Base-by-base conservation (phyloP, 331 rosid species). In the Malus hybrid region DNA sequence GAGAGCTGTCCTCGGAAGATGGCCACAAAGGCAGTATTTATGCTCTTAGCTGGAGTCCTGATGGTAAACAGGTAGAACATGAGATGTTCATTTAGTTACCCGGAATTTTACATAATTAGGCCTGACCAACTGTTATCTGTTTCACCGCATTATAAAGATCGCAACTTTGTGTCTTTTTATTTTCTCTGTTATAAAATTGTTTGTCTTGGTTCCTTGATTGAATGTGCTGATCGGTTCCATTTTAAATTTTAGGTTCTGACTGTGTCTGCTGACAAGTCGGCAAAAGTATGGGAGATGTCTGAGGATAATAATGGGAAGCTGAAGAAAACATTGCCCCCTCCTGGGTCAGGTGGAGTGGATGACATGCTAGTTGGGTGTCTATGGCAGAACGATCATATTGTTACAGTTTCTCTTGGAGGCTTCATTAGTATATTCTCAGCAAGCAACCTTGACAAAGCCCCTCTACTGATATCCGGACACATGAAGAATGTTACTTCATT, bases 1-100 rank as follows among this genome's bases (percentile, higher is more conserved):
- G 99, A 19, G 97, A 87, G 82, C 86, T 94, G 75, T 92, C 91
- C 20, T 87, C 97, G 30, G 96, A 92, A 80, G 96, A 91, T 79
- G 96, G 91, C 30, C 97, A 94, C 78, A 87, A 93, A 44, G 97
- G 99, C 66, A 94, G 93, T 83, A 90, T 94, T 79, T 94, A 94
- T 81, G 96, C 97, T 67, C 90, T 87, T 83, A 90, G 96, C 83
- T 94, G 97, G 95, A 94, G 96, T 84, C 89, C 96, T 57, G 96
- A 94, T 88, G 96, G 97, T 24, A 94, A 90, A 68, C 90, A 83
- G 90, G 96, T 94, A 75, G 46, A 82, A 80, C 50, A 16, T 29
- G 12, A 16, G 28, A 39, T 53, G 13, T 22, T 71, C 13, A 6
- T 52, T 19, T 15, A 19, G 32, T 52, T 70, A 12, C n/a, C 36